Conservation (phyloP, 495 filamentous ascomycete species). For the Aspergillus biplanus region DNA sequence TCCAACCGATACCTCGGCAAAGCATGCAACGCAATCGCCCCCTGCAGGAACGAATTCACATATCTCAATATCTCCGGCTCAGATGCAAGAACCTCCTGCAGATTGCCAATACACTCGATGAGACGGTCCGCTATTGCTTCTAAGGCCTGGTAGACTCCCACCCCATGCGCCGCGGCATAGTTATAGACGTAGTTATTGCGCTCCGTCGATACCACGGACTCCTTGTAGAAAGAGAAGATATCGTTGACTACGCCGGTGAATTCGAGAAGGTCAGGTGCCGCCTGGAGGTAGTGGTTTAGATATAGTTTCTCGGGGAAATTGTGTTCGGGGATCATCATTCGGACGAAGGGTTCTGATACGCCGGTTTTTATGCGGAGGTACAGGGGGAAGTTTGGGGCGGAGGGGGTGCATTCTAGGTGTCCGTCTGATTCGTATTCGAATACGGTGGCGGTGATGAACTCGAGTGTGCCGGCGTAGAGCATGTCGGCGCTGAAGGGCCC, state of each 20-base stretch:
- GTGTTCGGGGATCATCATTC: conserved; percentile 12
- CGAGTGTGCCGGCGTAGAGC: conserved; percentile 9
- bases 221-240: conserved; percentile 24
- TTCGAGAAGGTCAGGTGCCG: conserved; percentile 9
- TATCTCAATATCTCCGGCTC: neutral
- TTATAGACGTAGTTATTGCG: conserved; percentile 19
- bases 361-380: conserved; percentile 20
- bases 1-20: neutral
- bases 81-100: neutral
- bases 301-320: conserved; percentile 16
- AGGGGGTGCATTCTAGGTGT: neutral
- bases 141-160: neutral
- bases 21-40: neutral
- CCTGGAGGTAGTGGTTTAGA: conserved; percentile 9
- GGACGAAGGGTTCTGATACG: conserved; percentile 10
- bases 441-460: conserved; percentile 6
- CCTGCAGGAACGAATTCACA: neutral
- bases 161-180: neutral
- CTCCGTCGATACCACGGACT: conserved; percentile 13
- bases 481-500: conserved; percentile 3
- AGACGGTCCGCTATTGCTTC: neutral
- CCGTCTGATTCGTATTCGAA: conserved; percentile 9
- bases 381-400: conserved; percentile 9
- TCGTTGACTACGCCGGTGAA: conserved; percentile 16
- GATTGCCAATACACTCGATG: neutral